phyloP scores from a whole-genome alignment of 441 rosid species.

The Arabidopsis lyrata region DNA sequence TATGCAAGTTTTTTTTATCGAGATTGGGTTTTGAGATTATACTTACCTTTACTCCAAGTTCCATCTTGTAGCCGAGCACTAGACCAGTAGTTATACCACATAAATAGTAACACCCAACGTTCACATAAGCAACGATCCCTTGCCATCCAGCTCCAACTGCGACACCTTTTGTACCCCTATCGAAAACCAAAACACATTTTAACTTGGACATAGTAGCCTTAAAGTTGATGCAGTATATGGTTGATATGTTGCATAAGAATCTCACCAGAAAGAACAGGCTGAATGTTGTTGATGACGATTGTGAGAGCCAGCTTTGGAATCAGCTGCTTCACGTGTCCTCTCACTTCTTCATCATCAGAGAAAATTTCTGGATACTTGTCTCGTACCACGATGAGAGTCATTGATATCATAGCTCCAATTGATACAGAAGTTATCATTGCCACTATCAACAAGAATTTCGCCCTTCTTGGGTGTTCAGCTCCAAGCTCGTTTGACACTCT shows the following conservation, averaged over 20 bases:
- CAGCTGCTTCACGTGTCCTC: conserved; percentile 53
- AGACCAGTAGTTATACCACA: conserved; percentile 66
- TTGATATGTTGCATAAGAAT: neutral
- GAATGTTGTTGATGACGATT: conserved; percentile 58
- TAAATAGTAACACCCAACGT: conserved; percentile 65
- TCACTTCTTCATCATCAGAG: conserved; percentile 53
- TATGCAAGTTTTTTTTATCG: neutral
- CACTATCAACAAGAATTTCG: conserved; percentile 56
- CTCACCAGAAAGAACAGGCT: conserved; percentile 78
- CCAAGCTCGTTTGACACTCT: conserved; percentile 72
- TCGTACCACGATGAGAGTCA: conserved; percentile 47
- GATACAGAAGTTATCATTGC: conserved; percentile 51
- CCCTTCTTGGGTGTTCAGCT: conserved; percentile 65
- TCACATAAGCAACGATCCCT: conserved; percentile 62
- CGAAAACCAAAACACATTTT: neutral
- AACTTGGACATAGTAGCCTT: neutral
- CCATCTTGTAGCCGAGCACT: conserved; percentile 56
- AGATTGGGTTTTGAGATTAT: neutral
- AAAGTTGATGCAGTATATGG: neutral
- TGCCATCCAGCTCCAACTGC: conserved; percentile 89
- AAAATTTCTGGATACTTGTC: conserved; percentile 55
- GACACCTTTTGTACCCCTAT: conserved; percentile 50
- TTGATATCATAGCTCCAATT: conserved; percentile 49
- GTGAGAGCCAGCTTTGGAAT: conserved; percentile 66
- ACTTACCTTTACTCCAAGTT: conserved; percentile 54